Evolutionary conservation across 1,284 basidiomycete species (phyloP), one percentile per base, ranked within the genome.

Genomic region (Paramarasmius palmivorus): DNA sequence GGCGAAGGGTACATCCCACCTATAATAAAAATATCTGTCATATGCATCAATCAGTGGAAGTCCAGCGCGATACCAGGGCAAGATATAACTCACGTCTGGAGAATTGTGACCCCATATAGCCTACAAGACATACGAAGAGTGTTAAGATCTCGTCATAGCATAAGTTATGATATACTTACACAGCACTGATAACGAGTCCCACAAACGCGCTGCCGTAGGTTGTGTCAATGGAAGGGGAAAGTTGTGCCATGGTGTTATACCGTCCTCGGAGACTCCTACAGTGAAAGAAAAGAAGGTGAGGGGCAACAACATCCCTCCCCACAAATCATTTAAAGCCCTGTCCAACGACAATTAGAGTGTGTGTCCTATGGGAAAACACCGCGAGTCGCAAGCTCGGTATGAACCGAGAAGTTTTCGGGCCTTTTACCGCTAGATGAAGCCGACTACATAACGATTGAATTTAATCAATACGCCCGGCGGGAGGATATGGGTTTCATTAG

Each of bases 131-230:
- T 23, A 29, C n/a, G 20, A 26, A 25, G 8, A 38, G 23, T 29
- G 26, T 39, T 35, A n/a, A n/a, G n/a, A n/a, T n/a, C 22, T 39
- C 10, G 29, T 19, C 38, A 37, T 17, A 20, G 14, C 32, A 19
- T 7, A 46, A 17, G 46, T 53, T 48, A 23, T n/a, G n/a, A 6
- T 0, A 12, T 23, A 58, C 67, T 49, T 57, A 75, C 73, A 72
- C 57, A 26, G 73, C 65, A 53, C 68, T 72, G 14, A 58, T 61
- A 34, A 74, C 60, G 38, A 74, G 64, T 32, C 73, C 73, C 53
- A 75, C 61, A 49, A 75, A 71, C 29, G 69, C 69, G 40, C 65
- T 65, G 26, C 73, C 73, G 54, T 71, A 75, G 8, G 69, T 73
- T 26, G 50, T 40, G 50, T 57, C 54, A 37, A 63, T 60, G 40